These are phyloP conservation scores for Blastocystis sp. DNA, from an alignment of 352 stramenopile genomes.

Conservation along the genomic window DNA sequence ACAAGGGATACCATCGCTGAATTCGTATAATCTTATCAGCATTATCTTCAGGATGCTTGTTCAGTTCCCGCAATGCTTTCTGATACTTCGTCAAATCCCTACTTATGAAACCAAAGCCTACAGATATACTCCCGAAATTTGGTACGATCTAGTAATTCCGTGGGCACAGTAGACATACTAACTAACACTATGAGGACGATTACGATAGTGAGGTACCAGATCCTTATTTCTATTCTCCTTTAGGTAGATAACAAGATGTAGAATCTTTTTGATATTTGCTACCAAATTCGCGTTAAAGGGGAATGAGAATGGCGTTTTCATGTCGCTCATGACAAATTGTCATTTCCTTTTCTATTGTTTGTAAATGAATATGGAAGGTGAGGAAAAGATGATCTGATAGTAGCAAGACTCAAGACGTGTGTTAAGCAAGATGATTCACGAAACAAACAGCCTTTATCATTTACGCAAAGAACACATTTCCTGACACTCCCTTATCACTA, in stretches of 20 bases:
- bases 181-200: background rate
- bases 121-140: constrained; percentile 11
- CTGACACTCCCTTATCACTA: background rate
- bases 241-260: background rate
- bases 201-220: background rate
- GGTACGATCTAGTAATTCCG: constrained; percentile 17
- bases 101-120: background rate
- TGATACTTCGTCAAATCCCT: constrained; percentile 22
- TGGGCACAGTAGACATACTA: background rate
- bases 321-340: background rate
- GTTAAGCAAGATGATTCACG: background rate
- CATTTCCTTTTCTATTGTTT: background rate
- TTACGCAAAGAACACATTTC: background rate
- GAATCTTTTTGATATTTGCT: background rate
- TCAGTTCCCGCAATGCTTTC: background rate
- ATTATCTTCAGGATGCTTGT: background rate
- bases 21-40: background rate
- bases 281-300: no score
- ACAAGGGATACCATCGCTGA: constrained; percentile 12
- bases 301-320: background rate
- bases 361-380: background rate
- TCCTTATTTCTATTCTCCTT: background rate
- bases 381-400: background rate
- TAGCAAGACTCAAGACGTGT: background rate
- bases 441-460: background rate